A percentile compares a stretch with the other conserved stretches of the same genome.
Conservation (phyloP, 2,329 filamentous ascomycete species). For the Dothideomycetidae sp. region DNA sequence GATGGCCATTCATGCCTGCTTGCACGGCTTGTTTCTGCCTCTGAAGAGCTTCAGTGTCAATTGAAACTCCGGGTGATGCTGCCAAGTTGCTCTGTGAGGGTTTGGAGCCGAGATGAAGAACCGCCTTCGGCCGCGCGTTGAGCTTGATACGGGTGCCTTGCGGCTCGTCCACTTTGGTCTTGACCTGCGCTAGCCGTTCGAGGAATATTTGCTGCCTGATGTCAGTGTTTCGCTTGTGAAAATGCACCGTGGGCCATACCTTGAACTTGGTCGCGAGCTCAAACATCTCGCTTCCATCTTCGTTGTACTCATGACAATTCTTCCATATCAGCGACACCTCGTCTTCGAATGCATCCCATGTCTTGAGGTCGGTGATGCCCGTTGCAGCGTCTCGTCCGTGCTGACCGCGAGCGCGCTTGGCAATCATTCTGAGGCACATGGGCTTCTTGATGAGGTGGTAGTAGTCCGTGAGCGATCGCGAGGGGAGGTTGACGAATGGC, state of each 20-base stretch:
- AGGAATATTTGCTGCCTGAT: slow-evolving; percentile 54
- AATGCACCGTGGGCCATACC: no score
- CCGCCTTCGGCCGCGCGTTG: slow-evolving; percentile 42
- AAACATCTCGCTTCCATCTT: slow-evolving; percentile 78
- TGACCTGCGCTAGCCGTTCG: slow-evolving; percentile 55
- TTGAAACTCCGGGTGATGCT: slow-evolving; percentile 34
- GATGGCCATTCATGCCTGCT: slow-evolving; percentile 33
- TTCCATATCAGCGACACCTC: slow-evolving; percentile 70
- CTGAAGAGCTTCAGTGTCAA: slow-evolving; percentile 40
- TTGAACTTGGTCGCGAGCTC: slow-evolving; percentile 64
- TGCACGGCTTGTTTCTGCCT: slow-evolving; percentile 39
- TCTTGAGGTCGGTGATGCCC: slow-evolving; percentile 56
- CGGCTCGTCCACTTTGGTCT: slow-evolving; percentile 56
- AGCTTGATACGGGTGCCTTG: slow-evolving; percentile 66
- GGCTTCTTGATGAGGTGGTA: slow-evolving; percentile 73
- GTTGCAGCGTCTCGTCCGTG: slow-evolving; percentile 51
- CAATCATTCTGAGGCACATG: slow-evolving; percentile 60
- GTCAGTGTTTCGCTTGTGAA: no score
- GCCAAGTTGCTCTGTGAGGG: slow-evolving; percentile 28
- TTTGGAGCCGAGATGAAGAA: slow-evolving; percentile 23
- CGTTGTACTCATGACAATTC: slow-evolving; percentile 81
- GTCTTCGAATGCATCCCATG: slow-evolving; percentile 68
- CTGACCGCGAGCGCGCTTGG: slow-evolving; percentile 62
- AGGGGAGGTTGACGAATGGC: slow-evolving; percentile 65
- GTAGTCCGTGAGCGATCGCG: slow-evolving; percentile 66